Conservation (phyloP, 2,329 filamentous ascomycete genomes). For the Aspergillus quadrilineatus region DNA sequence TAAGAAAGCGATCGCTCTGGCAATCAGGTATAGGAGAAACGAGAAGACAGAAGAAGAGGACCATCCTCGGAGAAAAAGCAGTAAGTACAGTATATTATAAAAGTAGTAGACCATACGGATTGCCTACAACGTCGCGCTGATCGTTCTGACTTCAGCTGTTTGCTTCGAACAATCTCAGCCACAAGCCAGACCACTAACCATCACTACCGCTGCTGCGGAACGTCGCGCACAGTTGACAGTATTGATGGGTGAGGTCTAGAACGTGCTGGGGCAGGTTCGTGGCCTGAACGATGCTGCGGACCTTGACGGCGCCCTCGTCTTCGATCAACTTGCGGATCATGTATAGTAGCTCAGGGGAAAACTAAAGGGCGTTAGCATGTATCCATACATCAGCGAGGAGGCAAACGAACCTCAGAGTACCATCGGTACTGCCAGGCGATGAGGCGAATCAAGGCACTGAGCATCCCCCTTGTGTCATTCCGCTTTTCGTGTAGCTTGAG, state of each 20-base stretch:
- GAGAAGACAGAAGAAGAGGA: neutral
- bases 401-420: slow-evolving; percentile 78
- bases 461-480: slow-evolving; percentile 75
- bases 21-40: neutral
- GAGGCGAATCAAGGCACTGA: slow-evolving; percentile 82
- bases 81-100: slow-evolving; percentile 6
- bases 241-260: slow-evolving; percentile 91
- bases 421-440: slow-evolving; percentile 98
- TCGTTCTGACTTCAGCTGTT: neutral
- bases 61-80: neutral
- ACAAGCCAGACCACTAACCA: slow-evolving; percentile 51
- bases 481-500: slow-evolving; percentile 74
- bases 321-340: slow-evolving; percentile 91
- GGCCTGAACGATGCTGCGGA: slow-evolving; percentile 93
- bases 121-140: neutral
- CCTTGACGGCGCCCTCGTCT: slow-evolving; percentile 95
- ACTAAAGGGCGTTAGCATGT: slow-evolving; percentile 48
- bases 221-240: slow-evolving; percentile 88
- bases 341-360: slow-evolving; percentile 85
- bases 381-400: neutral
- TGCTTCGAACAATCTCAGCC: neutral
- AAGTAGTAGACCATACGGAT: neutral
- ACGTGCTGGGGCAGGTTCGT: slow-evolving; percentile 92
- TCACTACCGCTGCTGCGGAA: slow-evolving; percentile 94
- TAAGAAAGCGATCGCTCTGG: neutral